These are phyloP conservation scores for Trametes coccinea DNA, from an alignment of 768 basidiomycete species.

Conservation along the genomic window DNA sequence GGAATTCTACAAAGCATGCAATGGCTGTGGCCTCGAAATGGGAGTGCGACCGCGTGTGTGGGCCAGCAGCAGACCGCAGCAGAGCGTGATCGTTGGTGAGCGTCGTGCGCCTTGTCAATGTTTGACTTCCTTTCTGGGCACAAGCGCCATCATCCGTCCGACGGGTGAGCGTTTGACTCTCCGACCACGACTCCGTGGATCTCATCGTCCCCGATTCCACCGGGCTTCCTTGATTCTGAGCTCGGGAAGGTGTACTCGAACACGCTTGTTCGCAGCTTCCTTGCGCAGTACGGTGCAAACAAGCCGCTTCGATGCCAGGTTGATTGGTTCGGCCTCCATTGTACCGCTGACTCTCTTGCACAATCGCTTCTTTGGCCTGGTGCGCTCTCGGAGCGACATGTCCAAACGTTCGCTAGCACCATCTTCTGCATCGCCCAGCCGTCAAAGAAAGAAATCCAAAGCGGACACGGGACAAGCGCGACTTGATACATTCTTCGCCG, in stretches of 20 bases:
- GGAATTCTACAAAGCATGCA: too few relatives aligned
- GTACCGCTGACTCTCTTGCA: background rate
- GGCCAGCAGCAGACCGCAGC: background rate
- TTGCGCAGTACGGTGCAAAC: background rate
- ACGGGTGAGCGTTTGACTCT: background rate
- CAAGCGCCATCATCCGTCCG: constrained; percentile 4
- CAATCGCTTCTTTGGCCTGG: background rate
- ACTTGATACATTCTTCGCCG: constrained; percentile 27
- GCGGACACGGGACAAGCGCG: constrained; percentile 19
- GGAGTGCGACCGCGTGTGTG: background rate
- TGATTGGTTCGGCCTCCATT: background rate
- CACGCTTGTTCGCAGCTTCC: background rate
- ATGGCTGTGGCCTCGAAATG: background rate
- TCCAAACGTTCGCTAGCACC: constrained; percentile 22
- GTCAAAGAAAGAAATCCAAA: constrained; percentile 25
- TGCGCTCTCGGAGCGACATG: constrained; percentile 13
- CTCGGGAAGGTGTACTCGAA: background rate
- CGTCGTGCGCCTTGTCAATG: background rate
- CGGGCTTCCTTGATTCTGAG: background rate
- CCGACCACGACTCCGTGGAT: background rate
- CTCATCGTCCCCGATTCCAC: background rate
- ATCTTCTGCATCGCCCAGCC: constrained; percentile 15
- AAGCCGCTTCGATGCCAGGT: background rate
- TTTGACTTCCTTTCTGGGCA: constrained; percentile 9
- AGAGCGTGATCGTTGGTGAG: background rate